Conservation (phyloP, 768 basidiomycete species). For the Mycena chlorophos region DNA sequence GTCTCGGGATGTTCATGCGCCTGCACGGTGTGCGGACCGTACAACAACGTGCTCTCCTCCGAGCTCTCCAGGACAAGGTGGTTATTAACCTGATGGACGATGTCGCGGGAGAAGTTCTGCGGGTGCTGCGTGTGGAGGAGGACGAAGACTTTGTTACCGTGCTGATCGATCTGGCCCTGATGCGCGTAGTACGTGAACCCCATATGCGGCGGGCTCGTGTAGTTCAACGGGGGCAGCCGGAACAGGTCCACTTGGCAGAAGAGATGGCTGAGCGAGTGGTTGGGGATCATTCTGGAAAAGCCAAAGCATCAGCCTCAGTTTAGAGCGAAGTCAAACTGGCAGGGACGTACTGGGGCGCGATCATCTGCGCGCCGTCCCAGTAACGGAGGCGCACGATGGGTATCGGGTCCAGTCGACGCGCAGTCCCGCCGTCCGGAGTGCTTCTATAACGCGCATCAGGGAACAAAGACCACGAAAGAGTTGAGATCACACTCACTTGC, state of each 20-base stretch:
- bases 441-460: background rate
- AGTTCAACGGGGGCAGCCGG: conserved; percentile 9
- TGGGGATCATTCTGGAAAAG: background rate
- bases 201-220: background rate
- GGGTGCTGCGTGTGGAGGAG: background rate
- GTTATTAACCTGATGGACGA: background rate
- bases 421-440: background rate
- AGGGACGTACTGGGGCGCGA: conserved; percentile 3
- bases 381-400: conserved; percentile 10
- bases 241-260: conserved; percentile 13
- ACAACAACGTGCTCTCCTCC: conserved; percentile 10
- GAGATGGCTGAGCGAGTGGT: background rate
- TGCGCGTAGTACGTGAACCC: conserved; percentile 7
- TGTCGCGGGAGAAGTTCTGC: background rate
- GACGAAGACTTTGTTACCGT: background rate
- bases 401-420: conserved; percentile 14
- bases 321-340: background rate
- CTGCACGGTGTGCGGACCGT: background rate
- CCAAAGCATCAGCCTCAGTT: background rate
- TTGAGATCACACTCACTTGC: conserved; percentile 6
- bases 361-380: background rate
- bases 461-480: background rate
- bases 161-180: background rate
- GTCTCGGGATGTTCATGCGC: background rate
- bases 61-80: conserved; percentile 5